A percentile compares a stretch with the other conserved stretches of the same genome.
These are phyloP conservation scores for Cicer yamashitae DNA, from an alignment of 306 rosid genomes.

Conservation along the genomic window DNA sequence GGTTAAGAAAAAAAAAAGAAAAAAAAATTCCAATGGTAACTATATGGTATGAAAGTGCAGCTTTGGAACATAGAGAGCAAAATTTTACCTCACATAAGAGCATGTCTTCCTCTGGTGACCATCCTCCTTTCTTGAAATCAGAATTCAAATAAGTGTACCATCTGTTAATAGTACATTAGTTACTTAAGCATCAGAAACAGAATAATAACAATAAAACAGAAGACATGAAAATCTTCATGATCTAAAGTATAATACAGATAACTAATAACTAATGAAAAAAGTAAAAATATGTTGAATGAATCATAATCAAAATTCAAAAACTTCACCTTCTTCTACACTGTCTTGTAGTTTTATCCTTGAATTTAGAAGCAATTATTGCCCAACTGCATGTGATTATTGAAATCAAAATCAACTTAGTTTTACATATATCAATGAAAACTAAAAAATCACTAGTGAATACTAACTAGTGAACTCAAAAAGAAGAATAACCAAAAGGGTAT, in stretches of 20 bases:
- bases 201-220: conserved; percentile 30
- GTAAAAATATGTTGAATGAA: conserved; percentile 20
- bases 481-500: conserved; percentile 38
- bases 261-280: conserved; percentile 28
- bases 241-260: not conserved
- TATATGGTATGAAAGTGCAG: conserved; percentile 3
- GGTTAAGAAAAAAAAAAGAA: not conserved
- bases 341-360: conserved; percentile 96
- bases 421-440: conserved; percentile 18
- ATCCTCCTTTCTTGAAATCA: conserved; percentile 98
- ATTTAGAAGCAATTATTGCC: conserved; percentile 96
- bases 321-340: conserved; percentile 97
- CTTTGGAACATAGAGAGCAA: conserved; percentile 29
- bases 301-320: conserved; percentile 40
- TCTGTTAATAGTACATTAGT: conserved; percentile 55
- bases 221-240: conserved; percentile 29
- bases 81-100: conserved; percentile 90
- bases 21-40: conserved; percentile 32
- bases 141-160: conserved; percentile 99
- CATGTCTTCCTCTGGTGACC: conserved; percentile 98
- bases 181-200: conserved; percentile 43
- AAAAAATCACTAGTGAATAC: not conserved
- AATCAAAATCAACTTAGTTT: conserved; percentile 42
- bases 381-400: conserved; percentile 62
- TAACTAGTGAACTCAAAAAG: conserved; percentile 28